Evolutionary conservation across 768 basidiomycete genomes (phyloP).

Genomic region (Lyophyllum semitale): DNA sequence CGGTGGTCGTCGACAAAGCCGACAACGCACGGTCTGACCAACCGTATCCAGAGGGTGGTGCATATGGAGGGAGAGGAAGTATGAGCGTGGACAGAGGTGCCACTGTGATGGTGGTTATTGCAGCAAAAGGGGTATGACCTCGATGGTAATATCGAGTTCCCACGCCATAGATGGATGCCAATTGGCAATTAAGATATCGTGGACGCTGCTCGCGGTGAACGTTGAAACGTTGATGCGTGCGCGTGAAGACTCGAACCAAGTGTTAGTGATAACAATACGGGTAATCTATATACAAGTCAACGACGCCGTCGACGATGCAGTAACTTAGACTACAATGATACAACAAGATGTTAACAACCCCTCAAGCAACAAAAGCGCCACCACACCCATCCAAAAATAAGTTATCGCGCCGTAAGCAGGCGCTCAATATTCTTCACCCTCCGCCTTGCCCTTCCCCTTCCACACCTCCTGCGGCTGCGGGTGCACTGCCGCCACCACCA

Average conservation of each 20-base stretch:
- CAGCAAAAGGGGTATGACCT: too few species aligned
- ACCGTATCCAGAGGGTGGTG: constrained; percentile 19
- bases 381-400: neutral
- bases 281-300: neutral
- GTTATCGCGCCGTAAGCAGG: neutral
- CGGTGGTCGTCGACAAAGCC: constrained; percentile 20
- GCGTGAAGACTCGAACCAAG: too few species aligned
- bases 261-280: neutral
- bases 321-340: neutral
- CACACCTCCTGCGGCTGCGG: neutral
- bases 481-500: constrained; percentile 6
- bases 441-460: neutral
- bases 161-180: too few species aligned
- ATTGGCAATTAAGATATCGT: too few species aligned
- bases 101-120: constrained; percentile 4
- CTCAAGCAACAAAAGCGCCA: too few species aligned
- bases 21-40: constrained; percentile 17
- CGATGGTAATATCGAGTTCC: too few species aligned
- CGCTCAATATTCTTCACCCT: neutral
- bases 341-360: neutral
- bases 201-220: too few species aligned
- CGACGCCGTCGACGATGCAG: neutral
- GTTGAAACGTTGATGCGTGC: too few species aligned
- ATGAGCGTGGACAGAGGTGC: constrained; percentile 16
- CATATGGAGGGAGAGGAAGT: constrained; percentile 23